Evolutionary conservation across 148 eudicot genomes (phyloP).

Genomic region (Polygonum aviculare): DNA sequence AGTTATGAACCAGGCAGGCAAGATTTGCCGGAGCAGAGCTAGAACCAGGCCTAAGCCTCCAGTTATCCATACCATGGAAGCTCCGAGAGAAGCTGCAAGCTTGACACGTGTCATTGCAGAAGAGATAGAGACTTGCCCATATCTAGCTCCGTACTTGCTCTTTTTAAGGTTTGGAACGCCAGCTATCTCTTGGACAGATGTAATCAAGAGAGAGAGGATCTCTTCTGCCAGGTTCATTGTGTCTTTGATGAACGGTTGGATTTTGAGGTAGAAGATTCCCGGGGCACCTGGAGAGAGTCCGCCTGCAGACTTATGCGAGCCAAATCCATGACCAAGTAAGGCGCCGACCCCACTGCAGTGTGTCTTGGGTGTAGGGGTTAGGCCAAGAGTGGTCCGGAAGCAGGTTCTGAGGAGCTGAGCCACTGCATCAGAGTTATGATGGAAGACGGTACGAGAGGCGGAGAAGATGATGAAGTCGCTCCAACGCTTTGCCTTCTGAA

Average conservation of each 20-base stretch:
- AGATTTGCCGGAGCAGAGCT: slow-evolving; percentile 50
- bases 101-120: slow-evolving; percentile 68
- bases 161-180: slow-evolving; percentile 39
- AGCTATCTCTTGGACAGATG: slow-evolving; percentile 66
- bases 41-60: slow-evolving; percentile 65
- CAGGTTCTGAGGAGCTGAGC: slow-evolving; percentile 80
- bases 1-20: slow-evolving; percentile 90
- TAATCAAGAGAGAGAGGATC: slow-evolving; percentile 56
- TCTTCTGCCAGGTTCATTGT: slow-evolving; percentile 58
- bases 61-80: slow-evolving; percentile 74
- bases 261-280: slow-evolving; percentile 70
- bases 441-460: slow-evolving; percentile 83
- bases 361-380: slow-evolving; percentile 31
- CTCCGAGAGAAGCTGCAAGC: slow-evolving; percentile 75
- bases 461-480: slow-evolving; percentile 80
- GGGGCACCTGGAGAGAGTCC: slow-evolving; percentile 90
- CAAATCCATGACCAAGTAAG: slow-evolving; percentile 88
- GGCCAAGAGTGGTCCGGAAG: slow-evolving; percentile 58
- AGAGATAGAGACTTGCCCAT: slow-evolving; percentile 69
- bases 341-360: slow-evolving; percentile 72
- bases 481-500: slow-evolving; percentile 95
- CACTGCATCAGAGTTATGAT: slow-evolving; percentile 70
- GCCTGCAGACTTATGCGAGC: slow-evolving; percentile 52
- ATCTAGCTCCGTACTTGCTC: slow-evolving; percentile 38
- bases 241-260: slow-evolving; percentile 57